phyloP scores from a whole-genome alignment of 1,284 basidiomycete species.

The Sparassis latifolia region DNA sequence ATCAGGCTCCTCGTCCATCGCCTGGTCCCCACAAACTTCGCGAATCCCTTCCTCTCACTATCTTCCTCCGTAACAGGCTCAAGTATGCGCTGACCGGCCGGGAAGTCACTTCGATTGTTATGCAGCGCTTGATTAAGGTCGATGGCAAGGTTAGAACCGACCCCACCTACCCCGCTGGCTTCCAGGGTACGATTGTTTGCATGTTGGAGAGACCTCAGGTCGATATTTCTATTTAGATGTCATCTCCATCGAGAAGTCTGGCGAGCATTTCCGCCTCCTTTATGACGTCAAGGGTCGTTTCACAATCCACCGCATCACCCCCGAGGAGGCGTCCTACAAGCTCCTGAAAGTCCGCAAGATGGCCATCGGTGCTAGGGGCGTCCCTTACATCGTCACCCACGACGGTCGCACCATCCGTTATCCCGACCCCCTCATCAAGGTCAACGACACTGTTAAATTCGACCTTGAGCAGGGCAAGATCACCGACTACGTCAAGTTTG shows the following conservation, averaged over 20 bases:
- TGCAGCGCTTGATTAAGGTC: conserved; percentile 97
- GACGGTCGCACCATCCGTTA: conserved; percentile 99
- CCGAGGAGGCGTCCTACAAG: conserved; percentile 97
- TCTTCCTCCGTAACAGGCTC: conserved; percentile 98
- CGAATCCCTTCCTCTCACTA: conserved; percentile 90
- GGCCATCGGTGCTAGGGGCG: conserved; percentile 89
- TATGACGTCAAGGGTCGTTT: conserved; percentile 99
- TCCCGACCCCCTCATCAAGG: conserved; percentile 93
- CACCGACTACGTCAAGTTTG: conserved; percentile 91
- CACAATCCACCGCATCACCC: conserved; percentile 98
- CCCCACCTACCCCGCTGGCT: conserved; percentile 93
- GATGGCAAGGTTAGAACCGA: conserved; percentile 99
- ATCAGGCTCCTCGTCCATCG: conserved; percentile 89
- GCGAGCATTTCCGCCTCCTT: conserved; percentile 98
- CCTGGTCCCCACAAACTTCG: conserved; percentile 99
- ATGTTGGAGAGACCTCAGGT: too few relatives aligned
- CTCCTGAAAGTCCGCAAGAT: conserved; percentile 95
- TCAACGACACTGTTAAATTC: conserved; percentile 98
- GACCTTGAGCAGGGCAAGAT: conserved; percentile 96
- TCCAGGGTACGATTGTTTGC: conserved; percentile 69
- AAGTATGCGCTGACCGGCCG: conserved; percentile 98
- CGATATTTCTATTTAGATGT: conserved; percentile 57
- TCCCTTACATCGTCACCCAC: conserved; percentile 97
- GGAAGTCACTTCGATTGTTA: conserved; percentile 94
- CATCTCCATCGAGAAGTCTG: conserved; percentile 95